Base-by-base conservation (phyloP, 768 basidiomycete genomes). In the Naganishia vishniacii region DNA sequence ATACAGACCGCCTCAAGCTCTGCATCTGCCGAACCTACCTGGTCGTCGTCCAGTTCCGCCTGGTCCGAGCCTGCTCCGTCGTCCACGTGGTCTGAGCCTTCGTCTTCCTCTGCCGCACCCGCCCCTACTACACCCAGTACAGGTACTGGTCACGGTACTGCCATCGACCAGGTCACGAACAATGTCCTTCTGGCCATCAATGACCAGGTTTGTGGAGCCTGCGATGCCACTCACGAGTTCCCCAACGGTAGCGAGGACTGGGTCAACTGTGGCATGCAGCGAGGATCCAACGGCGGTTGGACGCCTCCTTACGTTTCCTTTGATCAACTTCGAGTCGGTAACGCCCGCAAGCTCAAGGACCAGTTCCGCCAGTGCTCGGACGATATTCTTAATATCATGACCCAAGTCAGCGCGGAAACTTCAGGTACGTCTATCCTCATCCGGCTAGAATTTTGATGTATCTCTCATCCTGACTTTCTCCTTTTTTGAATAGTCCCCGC, bases 251-350 rank as follows among this genome's bases (percentile, higher is more conserved):
- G 67, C 34, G 69, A 88, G 48, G 80, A 84, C 62, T 91, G 85
- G 83, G 74, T 91, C 69, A 89, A 88, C 78, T 91, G 89, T 71
- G 88, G 88, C 46, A 75, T 91, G 62, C 37, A 41, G 37, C 60
- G 64, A 31, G 72, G 68, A n/a, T n/a, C n/a, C n/a, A n/a, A n/a
- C n/a, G n/a, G n/a, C 37, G 73, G 73, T 29, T 92, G 90, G 90
- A 82, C 77, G 46, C 88, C 90, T 16, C 87, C 88, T 18, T 73
- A 75, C 62, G 77, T 92, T 62, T 75, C 75, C 8, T 69, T 88
- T 9, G 61, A 80, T 40, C 81, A 87, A 60, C 73, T 80, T 67
- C 53, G 53, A 25, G 53, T 56, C 15, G 53, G 53, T 40, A 68
- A 77, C 44, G 67, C 68, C 23, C 62, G 61, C 13, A 67, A 67